Conservation (phyloP, 176 grass and related monocot genomes). For the Carex kokanica region DNA sequence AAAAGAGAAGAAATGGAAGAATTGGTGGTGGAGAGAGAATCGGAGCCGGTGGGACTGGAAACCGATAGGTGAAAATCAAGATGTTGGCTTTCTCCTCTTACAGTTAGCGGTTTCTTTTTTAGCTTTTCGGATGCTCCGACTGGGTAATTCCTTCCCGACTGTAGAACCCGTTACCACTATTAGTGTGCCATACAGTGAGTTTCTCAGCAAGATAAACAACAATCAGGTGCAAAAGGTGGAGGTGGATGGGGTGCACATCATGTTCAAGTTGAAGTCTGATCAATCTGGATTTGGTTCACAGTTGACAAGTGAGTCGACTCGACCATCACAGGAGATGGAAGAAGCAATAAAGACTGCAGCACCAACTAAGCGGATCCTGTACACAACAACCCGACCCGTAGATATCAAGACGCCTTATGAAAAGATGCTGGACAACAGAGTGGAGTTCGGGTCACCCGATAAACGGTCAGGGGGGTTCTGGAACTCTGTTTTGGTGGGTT, state of each 20-base stretch:
- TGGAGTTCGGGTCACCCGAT: constrained; percentile 93
- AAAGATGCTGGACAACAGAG: constrained; percentile 95
- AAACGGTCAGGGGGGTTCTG: constrained; percentile 83
- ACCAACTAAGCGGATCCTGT: constrained; percentile 60
- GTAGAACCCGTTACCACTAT: constrained; percentile 67
- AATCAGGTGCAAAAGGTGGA: constrained; percentile 96
- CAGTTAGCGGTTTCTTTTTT: constrained; percentile 88
- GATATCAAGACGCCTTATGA: constrained; percentile 98
- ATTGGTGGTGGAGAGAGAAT: constrained; percentile 40
- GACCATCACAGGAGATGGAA: constrained; percentile 37
- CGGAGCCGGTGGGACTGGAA: constrained; percentile 79
- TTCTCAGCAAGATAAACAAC: constrained; percentile 80
- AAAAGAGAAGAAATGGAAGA: constrained; percentile 73
- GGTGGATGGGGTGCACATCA: constrained; percentile 88
- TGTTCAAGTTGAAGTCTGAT: constrained; percentile 77
- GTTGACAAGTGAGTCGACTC: constrained; percentile 22
- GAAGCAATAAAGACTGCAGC: constrained; percentile 32
- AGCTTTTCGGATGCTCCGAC: constrained; percentile 83
- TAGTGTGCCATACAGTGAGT: constrained; percentile 83
- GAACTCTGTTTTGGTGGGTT: constrained; percentile 88
- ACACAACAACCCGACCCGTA: constrained; percentile 70
- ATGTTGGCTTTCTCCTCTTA: constrained; percentile 83
- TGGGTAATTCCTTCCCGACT: constrained; percentile 54
- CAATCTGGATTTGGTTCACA: constrained; percentile 23
- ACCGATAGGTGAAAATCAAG: constrained; percentile 77